A percentile compares a stretch with the other conserved stretches of the same genome.
phyloP scores from a whole-genome alignment of 2,329 filamentous ascomycete species.

The Aspergillus texensis region DNA sequence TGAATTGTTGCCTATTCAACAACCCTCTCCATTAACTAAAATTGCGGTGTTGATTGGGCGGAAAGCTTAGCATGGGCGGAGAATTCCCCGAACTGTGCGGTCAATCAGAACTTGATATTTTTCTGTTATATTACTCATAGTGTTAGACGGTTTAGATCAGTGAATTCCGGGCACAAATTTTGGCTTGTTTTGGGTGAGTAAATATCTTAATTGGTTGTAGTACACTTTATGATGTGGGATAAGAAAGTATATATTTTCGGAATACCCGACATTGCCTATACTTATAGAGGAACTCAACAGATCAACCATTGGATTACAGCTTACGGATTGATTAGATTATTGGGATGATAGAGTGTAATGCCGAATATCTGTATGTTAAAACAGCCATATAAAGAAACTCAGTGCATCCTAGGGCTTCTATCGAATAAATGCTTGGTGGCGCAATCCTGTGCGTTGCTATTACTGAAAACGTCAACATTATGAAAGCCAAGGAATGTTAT shows the following conservation, averaged over 20 bases:
- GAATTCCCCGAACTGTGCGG: background rate
- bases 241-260: background rate
- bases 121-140: too few species aligned
- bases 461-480: background rate
- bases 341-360: background rate
- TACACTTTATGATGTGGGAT: background rate
- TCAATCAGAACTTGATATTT: background rate
- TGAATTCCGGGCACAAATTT: background rate
- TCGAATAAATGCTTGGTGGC: background rate
- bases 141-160: background rate
- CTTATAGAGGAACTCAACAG: background rate
- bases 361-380: too few species aligned
- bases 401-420: background rate
- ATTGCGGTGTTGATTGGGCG: background rate
- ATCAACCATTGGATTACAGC: too few species aligned
- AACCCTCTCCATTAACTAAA: background rate
- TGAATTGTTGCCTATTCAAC: too few species aligned
- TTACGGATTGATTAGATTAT: background rate
- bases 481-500: background rate
- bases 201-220: background rate
- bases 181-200: background rate
- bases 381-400: too few species aligned
- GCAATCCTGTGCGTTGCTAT: background rate
- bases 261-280: background rate
- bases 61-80: background rate